phyloP scores from a whole-genome alignment of 257 asterid species.

The Paulownia fortunei region DNA sequence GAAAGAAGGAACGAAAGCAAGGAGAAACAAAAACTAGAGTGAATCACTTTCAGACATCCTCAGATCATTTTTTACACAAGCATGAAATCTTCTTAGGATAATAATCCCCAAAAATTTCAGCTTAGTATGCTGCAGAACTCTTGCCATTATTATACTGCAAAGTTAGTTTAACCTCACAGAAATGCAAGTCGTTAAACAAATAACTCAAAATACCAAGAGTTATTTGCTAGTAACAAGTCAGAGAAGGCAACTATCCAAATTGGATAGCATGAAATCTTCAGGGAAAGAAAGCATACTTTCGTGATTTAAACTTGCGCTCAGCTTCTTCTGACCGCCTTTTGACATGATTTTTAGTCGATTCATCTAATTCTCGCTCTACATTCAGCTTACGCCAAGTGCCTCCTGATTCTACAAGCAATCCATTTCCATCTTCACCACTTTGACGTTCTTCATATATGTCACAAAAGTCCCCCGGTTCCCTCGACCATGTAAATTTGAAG shows the following conservation, averaged over 20 bases:
- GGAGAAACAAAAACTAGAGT: constrained; percentile 3
- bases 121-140: constrained; percentile 17
- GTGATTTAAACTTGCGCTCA: constrained; percentile 72
- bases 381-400: constrained; percentile 90
- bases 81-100: constrained; percentile 9
- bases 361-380: constrained; percentile 92
- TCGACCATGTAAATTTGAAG: constrained; percentile 92
- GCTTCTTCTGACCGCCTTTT: constrained; percentile 97
- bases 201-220: not conserved
- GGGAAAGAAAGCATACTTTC: constrained; percentile 62
- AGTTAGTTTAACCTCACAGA: constrained; percentile 3
- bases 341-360: constrained; percentile 88
- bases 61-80: not conserved
- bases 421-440: constrained; percentile 90
- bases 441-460: constrained; percentile 90
- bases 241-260: constrained; percentile 9
- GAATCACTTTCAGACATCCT: not conserved
- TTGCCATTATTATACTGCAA: constrained; percentile 8
- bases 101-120: constrained; percentile 12
- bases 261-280: constrained; percentile 15
- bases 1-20: constrained; percentile 6
- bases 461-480: constrained; percentile 87
- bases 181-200: constrained; percentile 9
- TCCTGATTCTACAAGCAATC: constrained; percentile 91
- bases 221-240: constrained; percentile 13